Percentiles rank a stretch among this genome's conserved stretches.
These are phyloP conservation scores for Dendrothele bispora DNA, from an alignment of 768 basidiomycete genomes.

Conservation along the genomic window DNA sequence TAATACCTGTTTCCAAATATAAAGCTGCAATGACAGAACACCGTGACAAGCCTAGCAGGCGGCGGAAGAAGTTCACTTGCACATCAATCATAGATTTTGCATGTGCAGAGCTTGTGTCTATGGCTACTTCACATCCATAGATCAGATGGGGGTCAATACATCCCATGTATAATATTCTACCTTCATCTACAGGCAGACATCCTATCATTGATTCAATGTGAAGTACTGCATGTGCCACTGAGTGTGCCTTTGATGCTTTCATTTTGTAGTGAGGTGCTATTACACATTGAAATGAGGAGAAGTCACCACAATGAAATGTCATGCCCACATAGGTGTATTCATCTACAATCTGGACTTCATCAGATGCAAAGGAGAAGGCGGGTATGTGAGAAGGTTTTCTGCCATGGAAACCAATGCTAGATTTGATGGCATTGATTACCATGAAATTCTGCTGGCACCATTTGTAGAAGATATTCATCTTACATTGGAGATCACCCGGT, in stretches of 20 bases:
- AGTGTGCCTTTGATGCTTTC: constrained; percentile 11
- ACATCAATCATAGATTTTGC: not conserved
- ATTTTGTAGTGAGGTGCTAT: constrained; percentile 8
- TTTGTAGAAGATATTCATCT: constrained; percentile 1
- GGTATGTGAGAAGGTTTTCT: not conserved
- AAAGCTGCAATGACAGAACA: constrained; percentile 2
- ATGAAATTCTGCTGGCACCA: no score
- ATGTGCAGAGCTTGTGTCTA: not conserved
- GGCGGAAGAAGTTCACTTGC: not conserved
- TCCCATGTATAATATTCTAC: constrained; percentile 9
- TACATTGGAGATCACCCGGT: constrained; percentile 6
- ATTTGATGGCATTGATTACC: no score
- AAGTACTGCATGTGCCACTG: constrained; percentile 3
- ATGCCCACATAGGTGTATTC: no score
- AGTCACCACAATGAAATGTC: not conserved
- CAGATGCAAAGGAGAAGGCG: no score
- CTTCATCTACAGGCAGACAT: not conserved
- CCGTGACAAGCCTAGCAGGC: constrained; percentile 1
- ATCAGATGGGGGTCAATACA: constrained; percentile 9
- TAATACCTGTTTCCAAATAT: constrained; percentile 17
- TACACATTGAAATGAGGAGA: constrained; percentile 10
- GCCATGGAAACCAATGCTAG: not conserved
- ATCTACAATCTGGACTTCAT: no score
- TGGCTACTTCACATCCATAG: constrained; percentile 4
- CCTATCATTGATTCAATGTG: not conserved